Base-by-base conservation (phyloP, 129 eudicot genomes). In the Artemisia tridentata region DNA sequence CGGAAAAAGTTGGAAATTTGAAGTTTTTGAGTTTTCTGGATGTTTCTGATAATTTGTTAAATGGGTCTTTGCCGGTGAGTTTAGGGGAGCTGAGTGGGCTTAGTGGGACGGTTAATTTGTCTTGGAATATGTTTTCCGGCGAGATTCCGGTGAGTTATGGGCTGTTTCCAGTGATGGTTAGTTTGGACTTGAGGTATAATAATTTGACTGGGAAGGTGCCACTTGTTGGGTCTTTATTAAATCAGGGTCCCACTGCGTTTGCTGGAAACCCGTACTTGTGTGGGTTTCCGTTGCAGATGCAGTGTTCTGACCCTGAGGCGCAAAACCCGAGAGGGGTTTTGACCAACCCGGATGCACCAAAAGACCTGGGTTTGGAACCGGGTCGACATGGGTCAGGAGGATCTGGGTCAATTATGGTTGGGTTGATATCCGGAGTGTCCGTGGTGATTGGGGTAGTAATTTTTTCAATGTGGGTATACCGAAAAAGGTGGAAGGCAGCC, bases 231-330 rank as follows among this genome's bases (percentile, higher is more conserved):
- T 90, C 99, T 3, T 55, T 93, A 49, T 64, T 93, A 10, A 93
- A 93, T 50, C 97, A 90, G 76, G 99, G 99, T 1, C 99, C 99
- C 14, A 93, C 99, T 9, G 97, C 99, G 3, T 93, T 93, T 61
- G 75, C 89, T 1, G 99, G 96, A 43, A 93, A 93, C 50, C 89
- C 95, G 20, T 61, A 59, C 68, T 70, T 93, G 9, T 93, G 99
- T 59, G 99, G 99, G 72, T 90, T 87, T 81, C 99, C 99, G 0
- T 80, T 93, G 55, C 81, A 75, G 25, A 75, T 71, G 8, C 75
- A 72, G 38, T 86, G 92, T 48, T 55, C 86, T 3, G 80, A 75
- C 18, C 84, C 80, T 62, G 84, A 87, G 78, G 86, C 95, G 51
- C 85, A 83, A 50, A 83, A 85, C 75, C 97, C 95, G 11, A 74